These are phyloP conservation scores for Halophytophthora polymorphica DNA, from an alignment of 352 stramenopile species.

Conservation along the genomic window DNA sequence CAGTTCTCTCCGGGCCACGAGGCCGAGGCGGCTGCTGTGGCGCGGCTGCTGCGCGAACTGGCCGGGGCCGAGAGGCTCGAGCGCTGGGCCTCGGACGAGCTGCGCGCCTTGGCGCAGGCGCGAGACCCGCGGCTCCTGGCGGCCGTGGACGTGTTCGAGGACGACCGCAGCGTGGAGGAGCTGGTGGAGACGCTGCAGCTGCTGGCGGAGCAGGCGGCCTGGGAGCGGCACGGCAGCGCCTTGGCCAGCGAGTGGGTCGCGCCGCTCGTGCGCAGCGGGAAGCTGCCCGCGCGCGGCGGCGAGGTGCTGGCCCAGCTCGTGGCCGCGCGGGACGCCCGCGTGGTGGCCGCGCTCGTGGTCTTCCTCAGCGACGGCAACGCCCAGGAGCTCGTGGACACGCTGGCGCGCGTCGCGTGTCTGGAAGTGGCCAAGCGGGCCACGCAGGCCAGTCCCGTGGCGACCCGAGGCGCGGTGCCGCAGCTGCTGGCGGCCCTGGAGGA, in stretches of 20 bases:
- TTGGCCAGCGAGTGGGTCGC: constrained; percentile 56
- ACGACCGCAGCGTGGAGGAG: constrained; percentile 42
- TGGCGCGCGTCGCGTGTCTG: constrained; percentile 45
- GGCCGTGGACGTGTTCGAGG: constrained; percentile 52
- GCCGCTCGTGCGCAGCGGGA: constrained; percentile 35
- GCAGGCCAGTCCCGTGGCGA: constrained; percentile 1
- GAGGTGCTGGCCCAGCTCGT: constrained; percentile 47
- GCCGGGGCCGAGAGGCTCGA: constrained; percentile 32
- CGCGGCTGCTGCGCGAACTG: constrained; percentile 35
- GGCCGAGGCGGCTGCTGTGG: constrained; percentile 27
- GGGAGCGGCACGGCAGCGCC: constrained; percentile 46
- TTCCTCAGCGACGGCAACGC: constrained; percentile 62
- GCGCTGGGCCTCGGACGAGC: constrained; percentile 56
- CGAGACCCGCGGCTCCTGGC: constrained; percentile 50
- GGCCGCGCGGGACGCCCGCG: constrained; percentile 48
- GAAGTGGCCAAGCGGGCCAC: constrained; percentile 20
- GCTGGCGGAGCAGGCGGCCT: constrained; percentile 61
- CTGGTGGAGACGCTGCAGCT: constrained; percentile 55
- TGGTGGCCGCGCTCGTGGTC: constrained; percentile 64
- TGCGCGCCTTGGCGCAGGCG: constrained; percentile 42
- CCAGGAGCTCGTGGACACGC: constrained; percentile 62
- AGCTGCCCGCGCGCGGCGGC: constrained; percentile 13
- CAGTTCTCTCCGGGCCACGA: constrained; percentile 32
- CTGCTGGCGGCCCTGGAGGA: constrained; percentile 29
- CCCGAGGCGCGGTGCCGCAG: constrained; percentile 10